Conservation (phyloP, 352 stramenopile genomes). For the Thalassiosira hispida region DNA sequence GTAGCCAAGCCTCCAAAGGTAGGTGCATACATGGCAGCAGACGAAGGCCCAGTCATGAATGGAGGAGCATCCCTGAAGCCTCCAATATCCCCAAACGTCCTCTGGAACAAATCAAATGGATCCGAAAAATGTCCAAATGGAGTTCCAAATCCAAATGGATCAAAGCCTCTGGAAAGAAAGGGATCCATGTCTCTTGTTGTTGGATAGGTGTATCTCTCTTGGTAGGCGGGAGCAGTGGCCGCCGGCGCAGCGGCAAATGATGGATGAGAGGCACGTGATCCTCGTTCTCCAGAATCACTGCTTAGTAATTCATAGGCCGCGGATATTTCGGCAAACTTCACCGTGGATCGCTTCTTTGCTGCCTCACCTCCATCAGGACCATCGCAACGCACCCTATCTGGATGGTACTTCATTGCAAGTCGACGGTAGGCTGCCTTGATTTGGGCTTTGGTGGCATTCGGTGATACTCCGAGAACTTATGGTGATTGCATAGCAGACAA, state of each 20-base stretch:
- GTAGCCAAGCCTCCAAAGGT: constrained; percentile 18
- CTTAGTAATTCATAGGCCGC: constrained; percentile 78
- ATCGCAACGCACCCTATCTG: constrained; percentile 67
- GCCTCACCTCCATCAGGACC: constrained; percentile 41
- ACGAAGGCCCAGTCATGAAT: not conserved
- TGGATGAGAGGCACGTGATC: constrained; percentile 32
- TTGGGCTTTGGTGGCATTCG: constrained; percentile 54
- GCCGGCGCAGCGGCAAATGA: constrained; percentile 30
- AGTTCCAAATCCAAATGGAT: constrained; percentile 42
- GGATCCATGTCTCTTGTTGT: not conserved
- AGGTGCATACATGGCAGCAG: constrained; percentile 11
- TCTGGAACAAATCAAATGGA: constrained; percentile 49
- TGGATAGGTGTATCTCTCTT: not conserved
- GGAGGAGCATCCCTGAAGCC: not conserved
- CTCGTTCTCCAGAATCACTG: not conserved
- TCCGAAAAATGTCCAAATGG: constrained; percentile 40
- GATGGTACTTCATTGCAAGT: constrained; percentile 74
- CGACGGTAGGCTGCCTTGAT: constrained; percentile 82
- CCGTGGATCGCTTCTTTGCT: constrained; percentile 43
- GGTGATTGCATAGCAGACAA: not conserved
- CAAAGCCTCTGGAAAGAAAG: constrained; percentile 19
- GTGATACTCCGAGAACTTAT: constrained; percentile 55
- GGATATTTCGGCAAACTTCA: constrained; percentile 72
- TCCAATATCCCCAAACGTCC: constrained; percentile 28
- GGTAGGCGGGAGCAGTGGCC: not conserved